Evolutionary conservation across 2,329 filamentous ascomycete species (phyloP).

Genomic region (Cladosporium sp.): DNA sequence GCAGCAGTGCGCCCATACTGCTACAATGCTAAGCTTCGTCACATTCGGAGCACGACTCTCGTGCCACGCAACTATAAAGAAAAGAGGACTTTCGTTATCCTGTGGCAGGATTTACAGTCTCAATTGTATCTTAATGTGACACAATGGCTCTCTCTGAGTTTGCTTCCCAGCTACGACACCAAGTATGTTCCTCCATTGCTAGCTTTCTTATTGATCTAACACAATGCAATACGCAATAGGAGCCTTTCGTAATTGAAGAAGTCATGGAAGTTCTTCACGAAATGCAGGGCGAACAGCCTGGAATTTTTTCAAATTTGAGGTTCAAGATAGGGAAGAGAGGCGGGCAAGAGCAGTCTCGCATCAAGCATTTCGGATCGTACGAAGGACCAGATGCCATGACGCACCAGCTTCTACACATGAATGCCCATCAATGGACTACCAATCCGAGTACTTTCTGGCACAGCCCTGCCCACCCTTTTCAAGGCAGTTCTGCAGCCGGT

Average conservation of each 20-base stretch:
- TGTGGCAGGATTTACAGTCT: not conserved
- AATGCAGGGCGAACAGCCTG: not conserved
- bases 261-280: not conserved
- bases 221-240: not conserved
- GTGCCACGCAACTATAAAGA: not conserved
- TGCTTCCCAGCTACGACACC: not conserved
- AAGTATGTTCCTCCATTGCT: not conserved
- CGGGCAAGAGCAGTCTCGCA: not conserved
- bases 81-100: not conserved
- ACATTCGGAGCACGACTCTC: no score
- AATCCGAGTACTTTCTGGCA: not conserved
- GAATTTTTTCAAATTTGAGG: not conserved
- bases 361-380: not conserved
- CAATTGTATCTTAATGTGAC: not conserved
- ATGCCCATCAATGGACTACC: not conserved
- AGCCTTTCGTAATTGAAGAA: not conserved
- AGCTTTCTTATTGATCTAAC: not conserved
- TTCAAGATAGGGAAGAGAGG: not conserved
- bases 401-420: not conserved
- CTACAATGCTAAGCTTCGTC: not conserved
- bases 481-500: not conserved
- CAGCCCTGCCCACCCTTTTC: not conserved
- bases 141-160: not conserved
- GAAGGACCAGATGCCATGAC: not conserved
- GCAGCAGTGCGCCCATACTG: not conserved